phyloP scores from a whole-genome alignment of 108 stramenopile genomes.

The Nitzschia palea region DNA sequence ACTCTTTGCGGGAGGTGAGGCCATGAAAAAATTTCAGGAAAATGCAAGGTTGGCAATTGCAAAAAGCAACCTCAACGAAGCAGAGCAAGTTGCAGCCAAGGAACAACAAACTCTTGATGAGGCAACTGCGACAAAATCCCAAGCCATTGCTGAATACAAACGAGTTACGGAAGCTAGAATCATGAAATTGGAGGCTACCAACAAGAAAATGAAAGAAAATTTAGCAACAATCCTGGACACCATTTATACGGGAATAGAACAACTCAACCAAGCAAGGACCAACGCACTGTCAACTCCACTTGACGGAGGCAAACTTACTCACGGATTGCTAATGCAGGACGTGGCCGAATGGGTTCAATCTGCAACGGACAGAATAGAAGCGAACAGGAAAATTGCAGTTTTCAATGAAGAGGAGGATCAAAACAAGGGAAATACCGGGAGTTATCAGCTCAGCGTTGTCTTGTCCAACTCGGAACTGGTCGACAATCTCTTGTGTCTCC shows the following conservation, averaged over 20 bases:
- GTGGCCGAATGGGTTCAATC: slow-evolving; percentile 22
- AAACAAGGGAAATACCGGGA: not conserved
- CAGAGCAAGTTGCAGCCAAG: slow-evolving; percentile 52
- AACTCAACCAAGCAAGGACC: not conserved
- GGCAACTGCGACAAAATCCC: slow-evolving; percentile 31
- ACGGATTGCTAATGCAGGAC: slow-evolving; percentile 7
- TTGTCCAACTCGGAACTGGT: not conserved
- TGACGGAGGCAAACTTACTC: slow-evolving; percentile 2
- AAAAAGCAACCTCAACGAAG: slow-evolving; percentile 50
- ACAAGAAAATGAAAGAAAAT: slow-evolving; percentile 45
- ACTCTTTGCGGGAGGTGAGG: slow-evolving; percentile 56
- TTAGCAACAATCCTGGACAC: slow-evolving; percentile 24
- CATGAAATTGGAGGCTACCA: slow-evolving; percentile 46
- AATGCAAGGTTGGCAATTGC: slow-evolving; percentile 52
- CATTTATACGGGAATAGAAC: not conserved
- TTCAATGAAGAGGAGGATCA: slow-evolving; percentile 13
- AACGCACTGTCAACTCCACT: not conserved
- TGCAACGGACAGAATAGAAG: slow-evolving; percentile 3
- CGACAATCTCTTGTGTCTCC: not conserved
- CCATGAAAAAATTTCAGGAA: slow-evolving; percentile 71
- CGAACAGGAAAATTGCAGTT: not conserved
- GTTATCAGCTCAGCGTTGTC: slow-evolving; percentile 1
- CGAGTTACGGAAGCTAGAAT: slow-evolving; percentile 35
- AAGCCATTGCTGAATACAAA: slow-evolving; percentile 42
- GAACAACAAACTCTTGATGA: slow-evolving; percentile 50